A percentile compares a stretch with the other conserved stretches of the same genome.
These are phyloP conservation scores for Leccinum subgranulosum DNA, from an alignment of 768 basidiomycete genomes.

Conservation along the genomic window DNA sequence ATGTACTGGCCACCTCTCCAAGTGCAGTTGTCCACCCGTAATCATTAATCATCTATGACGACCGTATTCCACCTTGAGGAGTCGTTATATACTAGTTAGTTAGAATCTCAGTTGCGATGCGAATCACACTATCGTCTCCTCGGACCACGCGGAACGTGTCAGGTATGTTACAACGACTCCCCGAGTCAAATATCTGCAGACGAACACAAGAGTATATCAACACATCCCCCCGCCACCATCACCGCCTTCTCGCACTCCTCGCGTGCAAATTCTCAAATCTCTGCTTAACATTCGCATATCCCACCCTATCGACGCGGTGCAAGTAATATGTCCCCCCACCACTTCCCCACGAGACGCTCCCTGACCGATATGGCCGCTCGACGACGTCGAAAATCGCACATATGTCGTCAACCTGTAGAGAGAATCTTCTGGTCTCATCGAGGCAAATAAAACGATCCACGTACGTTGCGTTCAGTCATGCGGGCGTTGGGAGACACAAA, in stretches of 20 bases:
- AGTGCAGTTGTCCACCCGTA: too few species aligned
- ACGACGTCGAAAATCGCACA: constrained; percentile 78
- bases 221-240: background rate
- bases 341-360: constrained; percentile 80
- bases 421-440: background rate
- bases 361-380: constrained; percentile 63
- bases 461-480: constrained; percentile 79
- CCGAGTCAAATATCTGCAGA: background rate
- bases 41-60: too few species aligned
- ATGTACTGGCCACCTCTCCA: too few species aligned
- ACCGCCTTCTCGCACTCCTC: constrained; percentile 27
- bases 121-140: background rate
- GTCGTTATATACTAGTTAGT: too few species aligned
- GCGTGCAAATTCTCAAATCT: constrained; percentile 51
- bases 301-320: constrained; percentile 72
- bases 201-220: background rate
- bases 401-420: constrained; percentile 65
- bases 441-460: constrained; percentile 19
- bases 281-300: constrained; percentile 59
- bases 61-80: too few species aligned
- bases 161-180: background rate
- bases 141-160: background rate
- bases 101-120: too few species aligned
- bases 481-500: constrained; percentile 77
- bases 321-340: constrained; percentile 69